phyloP scores from a whole-genome alignment of 371 early-diverging fungal species.

The Dinochytrium kinnereticum region DNA sequence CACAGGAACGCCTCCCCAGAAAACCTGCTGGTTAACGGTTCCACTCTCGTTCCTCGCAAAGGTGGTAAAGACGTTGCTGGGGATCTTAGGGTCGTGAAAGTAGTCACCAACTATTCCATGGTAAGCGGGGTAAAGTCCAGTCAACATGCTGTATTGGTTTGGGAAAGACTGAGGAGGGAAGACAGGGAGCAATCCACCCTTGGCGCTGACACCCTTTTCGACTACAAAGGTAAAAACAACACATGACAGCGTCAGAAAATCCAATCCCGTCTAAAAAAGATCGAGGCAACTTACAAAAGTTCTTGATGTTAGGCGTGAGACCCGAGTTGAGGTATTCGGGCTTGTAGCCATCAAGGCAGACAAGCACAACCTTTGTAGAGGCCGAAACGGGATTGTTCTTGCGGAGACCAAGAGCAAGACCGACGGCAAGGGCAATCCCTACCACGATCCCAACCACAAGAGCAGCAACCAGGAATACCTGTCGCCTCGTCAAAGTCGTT shows the following conservation, averaged over 20 bases:
- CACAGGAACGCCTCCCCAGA: conserved; percentile 9
- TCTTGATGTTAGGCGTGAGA: not conserved
- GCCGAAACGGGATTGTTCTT: conserved; percentile 1
- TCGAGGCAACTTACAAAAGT: conserved; percentile 11
- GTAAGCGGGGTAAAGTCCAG: conserved; percentile 21
- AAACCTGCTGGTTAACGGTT: not conserved
- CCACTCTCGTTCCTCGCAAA: conserved; percentile 9
- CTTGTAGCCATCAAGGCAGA: conserved; percentile 25
- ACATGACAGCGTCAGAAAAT: not conserved
- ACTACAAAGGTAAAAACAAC: conserved; percentile 2
- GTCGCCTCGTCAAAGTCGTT: conserved; percentile 25
- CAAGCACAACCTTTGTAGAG: not conserved
- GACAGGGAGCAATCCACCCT: conserved; percentile 11
- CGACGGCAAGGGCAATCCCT: conserved; percentile 12
- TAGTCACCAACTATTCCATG: conserved; percentile 32
- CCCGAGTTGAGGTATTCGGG: conserved; percentile 11
- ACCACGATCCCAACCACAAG: conserved; percentile 17
- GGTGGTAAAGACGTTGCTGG: conserved; percentile 7
- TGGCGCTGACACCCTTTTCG: not conserved
- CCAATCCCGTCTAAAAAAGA: too few species aligned
- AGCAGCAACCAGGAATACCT: conserved; percentile 13
- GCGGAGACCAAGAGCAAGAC: conserved; percentile 12
- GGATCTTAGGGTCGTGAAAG: conserved; percentile 16
- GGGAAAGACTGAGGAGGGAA: conserved; percentile 33
- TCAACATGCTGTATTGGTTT: conserved; percentile 25